Evolutionary conservation across 371 early-diverging fungal species (phyloP), one percentile per base, ranked within the genome.

Genomic region (Enteropsectra breve): DNA sequence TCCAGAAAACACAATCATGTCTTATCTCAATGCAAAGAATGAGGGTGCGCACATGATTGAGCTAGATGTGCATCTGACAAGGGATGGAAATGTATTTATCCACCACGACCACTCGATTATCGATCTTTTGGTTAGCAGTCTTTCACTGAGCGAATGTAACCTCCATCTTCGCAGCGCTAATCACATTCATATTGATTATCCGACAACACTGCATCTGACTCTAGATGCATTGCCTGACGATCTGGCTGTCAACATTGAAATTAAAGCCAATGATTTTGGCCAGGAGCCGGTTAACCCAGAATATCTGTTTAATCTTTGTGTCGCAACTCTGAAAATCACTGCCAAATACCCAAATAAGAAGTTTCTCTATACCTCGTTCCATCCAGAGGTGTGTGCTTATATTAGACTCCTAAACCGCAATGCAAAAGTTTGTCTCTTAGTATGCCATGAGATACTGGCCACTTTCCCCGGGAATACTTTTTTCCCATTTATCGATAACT

Each of bases 51-150:
- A 87, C 66, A 89, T 86, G 65, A 86, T 95, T 11, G 94, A 95
- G 77, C 90, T 92, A 80, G 89, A 94, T 78, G 91, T 92, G 21
- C 94, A 94, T 80, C 74, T 95, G 61, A 90, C 92, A 3, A 87
- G 87, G 67, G 93, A 95, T 73, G 66, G 82, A 52, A 85, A 86
- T 0, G 90, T 91, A 6, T 88, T 94, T 1, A 80, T 95, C 48
- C 92, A 92, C 75, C 96, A 94, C 69, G 92, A 95, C 79, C 91
- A 87, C 86, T 85, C 83, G 0, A 85, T 89, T 21, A 84, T 55
- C 28, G 11, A 1, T 11, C 15, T n/a, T 6, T 23, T 26, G 2
- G 48, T 72, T 23, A n/a, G 4, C 33, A 57, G 63, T 28, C 32
- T 47, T 11, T 47, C 43, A 32, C 33, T 58, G 30, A 2, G 23